Conservation (phyloP, 805 yeast genomes). For the Zygoascus biomembranicola region DNA sequence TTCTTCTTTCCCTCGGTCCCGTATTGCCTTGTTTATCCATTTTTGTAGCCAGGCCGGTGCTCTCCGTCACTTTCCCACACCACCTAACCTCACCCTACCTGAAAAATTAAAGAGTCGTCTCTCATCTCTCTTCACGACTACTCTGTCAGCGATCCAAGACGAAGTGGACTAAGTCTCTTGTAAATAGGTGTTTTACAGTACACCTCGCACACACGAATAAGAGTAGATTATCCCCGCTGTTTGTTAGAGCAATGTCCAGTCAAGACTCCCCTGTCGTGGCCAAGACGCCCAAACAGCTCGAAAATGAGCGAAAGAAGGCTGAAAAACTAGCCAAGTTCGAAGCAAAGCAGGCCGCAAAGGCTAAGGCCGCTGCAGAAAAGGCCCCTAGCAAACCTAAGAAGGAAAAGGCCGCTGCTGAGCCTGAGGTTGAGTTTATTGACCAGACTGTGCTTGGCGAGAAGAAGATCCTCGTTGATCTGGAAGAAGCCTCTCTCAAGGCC, state of each 20-base stretch:
- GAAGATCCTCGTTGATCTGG: slow-evolving; percentile 77
- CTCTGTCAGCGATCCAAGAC: background rate
- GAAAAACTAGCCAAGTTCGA: slow-evolving; percentile 80
- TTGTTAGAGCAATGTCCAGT: background rate
- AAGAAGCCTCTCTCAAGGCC: slow-evolving; percentile 89
- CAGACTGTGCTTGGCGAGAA: slow-evolving; percentile 82
- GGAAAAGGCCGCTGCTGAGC: slow-evolving; percentile 64
- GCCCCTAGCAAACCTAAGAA: slow-evolving; percentile 28
- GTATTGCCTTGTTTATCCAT: background rate
- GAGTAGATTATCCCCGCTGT: slow-evolving; percentile 1
- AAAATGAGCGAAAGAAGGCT: slow-evolving; percentile 81
- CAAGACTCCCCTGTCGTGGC: slow-evolving; percentile 15
- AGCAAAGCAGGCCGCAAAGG: slow-evolving; percentile 69
- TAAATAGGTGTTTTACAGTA: background rate
- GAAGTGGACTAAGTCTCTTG: background rate
- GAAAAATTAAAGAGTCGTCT: background rate
- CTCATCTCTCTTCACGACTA: background rate
- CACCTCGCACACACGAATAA: slow-evolving; percentile 2
- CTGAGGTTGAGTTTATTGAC: slow-evolving; percentile 80
- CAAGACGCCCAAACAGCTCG: slow-evolving; percentile 73
- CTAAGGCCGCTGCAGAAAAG: slow-evolving; percentile 27
- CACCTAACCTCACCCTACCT: background rate
- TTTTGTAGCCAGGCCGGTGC: too few species aligned
- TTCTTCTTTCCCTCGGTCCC: background rate
- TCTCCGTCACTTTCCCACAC: background rate